Evolutionary conservation across 2,329 filamentous ascomycete species (phyloP).

Genomic region (Sporothrix luriei): DNA sequence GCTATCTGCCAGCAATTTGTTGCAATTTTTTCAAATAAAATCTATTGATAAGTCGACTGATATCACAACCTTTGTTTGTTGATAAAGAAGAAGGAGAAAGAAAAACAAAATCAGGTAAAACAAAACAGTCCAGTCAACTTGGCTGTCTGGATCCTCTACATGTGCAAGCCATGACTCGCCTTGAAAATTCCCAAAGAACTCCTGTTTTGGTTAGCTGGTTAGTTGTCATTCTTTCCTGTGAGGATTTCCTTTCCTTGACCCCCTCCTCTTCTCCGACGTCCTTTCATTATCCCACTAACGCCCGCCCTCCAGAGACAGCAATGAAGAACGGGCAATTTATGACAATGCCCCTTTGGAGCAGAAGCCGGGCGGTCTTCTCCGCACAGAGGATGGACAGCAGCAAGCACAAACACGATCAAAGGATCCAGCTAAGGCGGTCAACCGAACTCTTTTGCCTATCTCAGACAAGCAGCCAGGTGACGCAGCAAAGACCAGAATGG

Average conservation of each 20-base stretch:
- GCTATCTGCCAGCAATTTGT: not conserved
- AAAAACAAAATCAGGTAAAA: too few species aligned
- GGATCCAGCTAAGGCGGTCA: too few species aligned
- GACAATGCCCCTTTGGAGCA: too few species aligned
- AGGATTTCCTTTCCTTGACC: not conserved
- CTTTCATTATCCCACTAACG: not conserved
- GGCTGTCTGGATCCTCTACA: not conserved
- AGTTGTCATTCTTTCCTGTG: not conserved
- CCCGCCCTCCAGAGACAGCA: not conserved
- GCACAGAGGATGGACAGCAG: not conserved
- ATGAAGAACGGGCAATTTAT: not conserved
- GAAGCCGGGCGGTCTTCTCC: not conserved
- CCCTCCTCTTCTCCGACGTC: not conserved
- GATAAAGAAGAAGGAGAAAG: too few species aligned
- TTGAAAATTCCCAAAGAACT: not conserved
- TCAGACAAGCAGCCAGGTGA: too few species aligned
- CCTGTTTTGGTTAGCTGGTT: not conserved
- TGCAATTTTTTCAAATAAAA: slow-evolving; percentile 7
- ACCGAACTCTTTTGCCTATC: not conserved
- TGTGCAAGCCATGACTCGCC: not conserved
- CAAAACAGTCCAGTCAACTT: too few species aligned
- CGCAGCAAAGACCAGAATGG: not conserved
- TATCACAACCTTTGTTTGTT: not conserved
- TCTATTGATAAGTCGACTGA: not conserved
- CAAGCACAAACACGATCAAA: too few species aligned